A percentile compares a stretch with the other conserved stretches of the same genome.
phyloP scores from a whole-genome alignment of 331 rosid genomes.

The Malus hybrid region DNA sequence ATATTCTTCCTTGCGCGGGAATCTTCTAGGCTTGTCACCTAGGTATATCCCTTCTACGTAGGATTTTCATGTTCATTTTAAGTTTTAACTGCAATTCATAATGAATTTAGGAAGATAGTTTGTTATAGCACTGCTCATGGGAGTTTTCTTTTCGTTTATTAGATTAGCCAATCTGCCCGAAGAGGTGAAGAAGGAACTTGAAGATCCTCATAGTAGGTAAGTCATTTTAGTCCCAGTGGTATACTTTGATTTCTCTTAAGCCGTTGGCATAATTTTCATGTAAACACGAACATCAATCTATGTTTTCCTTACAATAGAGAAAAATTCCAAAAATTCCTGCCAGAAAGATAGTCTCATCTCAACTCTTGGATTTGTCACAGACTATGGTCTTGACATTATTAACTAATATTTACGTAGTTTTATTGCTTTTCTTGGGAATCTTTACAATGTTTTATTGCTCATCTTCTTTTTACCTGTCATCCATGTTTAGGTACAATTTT shows the following conservation, averaged over 20 bases:
- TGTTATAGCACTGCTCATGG: constrained; percentile 4
- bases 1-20: constrained; percentile 60
- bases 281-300: neutral
- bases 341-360: neutral
- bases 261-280: neutral
- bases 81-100: neutral
- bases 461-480: constrained; percentile 14
- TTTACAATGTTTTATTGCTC: neutral
- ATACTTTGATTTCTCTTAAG: neutral
- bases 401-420: neutral
- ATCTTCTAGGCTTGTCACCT: constrained; percentile 67
- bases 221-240: neutral
- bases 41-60: constrained; percentile 32
- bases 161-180: constrained; percentile 76
- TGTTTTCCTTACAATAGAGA: neutral
- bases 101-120: neutral
- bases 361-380: neutral
- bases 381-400: neutral
- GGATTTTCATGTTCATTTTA: neutral
- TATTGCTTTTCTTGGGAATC: neutral
- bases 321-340: neutral
- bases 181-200: constrained; percentile 66
- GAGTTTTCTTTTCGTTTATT: neutral
- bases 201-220: constrained; percentile 85
- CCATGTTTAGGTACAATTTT: constrained; percentile 69